Evolutionary conservation across 1,284 basidiomycete species (phyloP).

Genomic region (Earliella scabrosa): DNA sequence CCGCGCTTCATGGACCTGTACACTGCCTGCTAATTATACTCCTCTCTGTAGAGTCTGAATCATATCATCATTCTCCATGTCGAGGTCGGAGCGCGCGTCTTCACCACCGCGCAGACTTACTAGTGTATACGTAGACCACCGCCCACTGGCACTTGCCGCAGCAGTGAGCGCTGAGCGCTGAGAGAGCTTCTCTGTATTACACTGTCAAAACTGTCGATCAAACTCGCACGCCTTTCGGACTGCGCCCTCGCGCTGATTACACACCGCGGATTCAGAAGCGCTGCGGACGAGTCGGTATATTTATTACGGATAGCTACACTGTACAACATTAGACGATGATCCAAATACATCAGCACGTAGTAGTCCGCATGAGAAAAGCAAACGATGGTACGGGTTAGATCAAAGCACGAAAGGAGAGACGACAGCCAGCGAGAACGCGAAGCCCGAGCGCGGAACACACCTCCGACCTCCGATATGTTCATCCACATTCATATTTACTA

Average conservation of each 20-base stretch:
- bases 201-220: too few species aligned
- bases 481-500: conserved; percentile 20
- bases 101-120: too few species aligned
- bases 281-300: conserved; percentile 1
- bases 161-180: too few species aligned
- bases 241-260: too few species aligned
- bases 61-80: not conserved
- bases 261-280: too few species aligned
- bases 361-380: conserved; percentile 18
- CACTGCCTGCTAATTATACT: not conserved
- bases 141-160: too few species aligned
- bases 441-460: conserved; percentile 1
- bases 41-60: not conserved
- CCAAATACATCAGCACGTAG: conserved; percentile 29
- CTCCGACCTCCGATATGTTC: not conserved
- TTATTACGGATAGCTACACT: conserved; percentile 30
- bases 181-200: too few species aligned
- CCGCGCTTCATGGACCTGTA: not conserved
- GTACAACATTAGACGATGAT: conserved; percentile 34
- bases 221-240: too few species aligned
- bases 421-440: not conserved
- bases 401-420: conserved; percentile 1
- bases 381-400: conserved; percentile 13
- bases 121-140: too few species aligned
- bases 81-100: too few species aligned